Base-by-base conservation (phyloP, 306 rosid species). In the Sechiopsis laciniata region DNA sequence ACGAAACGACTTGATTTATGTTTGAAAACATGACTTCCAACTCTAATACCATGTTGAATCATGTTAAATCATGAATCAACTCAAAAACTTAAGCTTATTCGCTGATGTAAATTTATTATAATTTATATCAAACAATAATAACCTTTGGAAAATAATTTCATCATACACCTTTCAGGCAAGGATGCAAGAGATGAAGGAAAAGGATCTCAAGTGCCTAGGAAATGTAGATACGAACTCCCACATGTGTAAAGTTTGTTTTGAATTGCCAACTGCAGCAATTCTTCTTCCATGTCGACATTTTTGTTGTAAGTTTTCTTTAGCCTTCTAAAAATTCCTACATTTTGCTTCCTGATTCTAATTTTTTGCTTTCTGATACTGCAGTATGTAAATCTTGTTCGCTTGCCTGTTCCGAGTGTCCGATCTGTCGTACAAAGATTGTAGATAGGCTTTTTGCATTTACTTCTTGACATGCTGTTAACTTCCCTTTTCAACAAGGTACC, bases 391-490 rank as follows among this genome's bases (percentile, higher is more conserved):
- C 97, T 71, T 95, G 99, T 77, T 95, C 99, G 45, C 92, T 95
- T 45, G 99, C 99, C 71, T 95, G 99, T 82, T 84, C 95, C 0
- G 99, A 95, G 78, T 95, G 99, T 78, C 99, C 99, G 48, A 88
- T 95, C 77, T 95, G 99, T 82, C 88, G 99, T 75, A 91, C 96
- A 74, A 89, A 86, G 77, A 95, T 95, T 87, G 83, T 89, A 61
- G 99, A 95, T 88, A 95, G 99, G 84, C 89, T 95, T 83, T 89
- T 95, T 78, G 97, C 99, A 78, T 95, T 88, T 84, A 81, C 99
- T 56, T 85, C 95, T 9, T 92, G 81, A 88, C 53, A 76, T 65
- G 56, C 29, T 75, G 55, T 67, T 62, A 37, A 16, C n/a, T 42
- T 45, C 79, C 80, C 54, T 55, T 74, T 57, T 16, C 71, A 20